These are phyloP conservation scores for Kandelia obovata DNA, from an alignment of 345 rosid genomes.

Conservation along the genomic window DNA sequence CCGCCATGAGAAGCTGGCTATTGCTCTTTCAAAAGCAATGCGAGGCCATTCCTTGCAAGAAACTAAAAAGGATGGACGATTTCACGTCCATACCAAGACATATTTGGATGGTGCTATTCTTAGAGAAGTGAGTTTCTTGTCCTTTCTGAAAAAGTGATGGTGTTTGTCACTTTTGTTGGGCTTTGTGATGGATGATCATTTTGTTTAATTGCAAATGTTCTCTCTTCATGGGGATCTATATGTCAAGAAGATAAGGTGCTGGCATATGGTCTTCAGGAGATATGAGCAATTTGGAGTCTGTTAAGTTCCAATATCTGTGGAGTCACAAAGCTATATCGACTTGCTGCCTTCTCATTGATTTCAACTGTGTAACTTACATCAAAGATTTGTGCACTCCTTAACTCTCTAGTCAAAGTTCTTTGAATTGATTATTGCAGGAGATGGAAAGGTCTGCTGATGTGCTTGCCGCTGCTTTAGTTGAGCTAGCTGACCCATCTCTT, in stretches of 20 bases:
- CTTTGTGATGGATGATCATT: not conserved
- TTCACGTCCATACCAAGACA: slow-evolving; percentile 92
- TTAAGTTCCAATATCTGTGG: not conserved
- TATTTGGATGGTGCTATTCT: slow-evolving; percentile 94
- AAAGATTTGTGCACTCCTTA: not conserved
- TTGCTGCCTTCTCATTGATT: slow-evolving; percentile 1
- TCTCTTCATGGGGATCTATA: not conserved
- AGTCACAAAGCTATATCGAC: not conserved
- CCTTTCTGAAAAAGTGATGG: not conserved
- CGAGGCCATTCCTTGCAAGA: slow-evolving; percentile 96
- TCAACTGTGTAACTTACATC: not conserved
- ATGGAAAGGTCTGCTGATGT: slow-evolving; percentile 98
- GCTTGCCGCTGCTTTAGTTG: slow-evolving; percentile 96
- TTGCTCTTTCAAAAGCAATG: slow-evolving; percentile 97
- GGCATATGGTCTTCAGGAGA: not conserved
- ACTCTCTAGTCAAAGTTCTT: slow-evolving; percentile 7
- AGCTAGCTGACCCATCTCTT: slow-evolving; percentile 91
- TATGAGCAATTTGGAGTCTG: not conserved
- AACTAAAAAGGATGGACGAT: slow-evolving; percentile 90
- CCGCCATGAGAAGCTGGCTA: slow-evolving; percentile 93
- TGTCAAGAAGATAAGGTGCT: not conserved
- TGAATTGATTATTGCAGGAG: slow-evolving; percentile 51
- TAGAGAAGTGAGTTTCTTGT: slow-evolving; percentile 67
- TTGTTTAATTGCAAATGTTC: not conserved
- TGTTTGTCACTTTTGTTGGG: slow-evolving; percentile 1